Evolutionary conservation across 2,329 filamentous ascomycete genomes (phyloP).

Genomic region (Hymenoscyphus albidus): DNA sequence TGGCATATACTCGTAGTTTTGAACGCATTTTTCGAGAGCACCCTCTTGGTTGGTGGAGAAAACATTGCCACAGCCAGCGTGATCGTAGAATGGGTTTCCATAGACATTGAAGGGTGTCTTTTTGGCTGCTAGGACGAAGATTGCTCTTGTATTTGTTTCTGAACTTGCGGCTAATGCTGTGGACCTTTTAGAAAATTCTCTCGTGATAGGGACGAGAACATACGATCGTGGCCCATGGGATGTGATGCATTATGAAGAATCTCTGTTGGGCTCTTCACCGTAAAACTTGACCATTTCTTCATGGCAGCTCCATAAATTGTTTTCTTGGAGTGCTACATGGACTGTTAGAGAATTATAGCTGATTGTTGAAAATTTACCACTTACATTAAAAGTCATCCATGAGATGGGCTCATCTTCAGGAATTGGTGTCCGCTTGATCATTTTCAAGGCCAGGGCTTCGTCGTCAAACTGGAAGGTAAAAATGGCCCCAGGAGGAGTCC

Average conservation of each 20-base stretch:
- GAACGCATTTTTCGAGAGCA: slow-evolving; percentile 59
- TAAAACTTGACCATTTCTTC: slow-evolving; percentile 89
- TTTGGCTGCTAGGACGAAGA: slow-evolving; percentile 78
- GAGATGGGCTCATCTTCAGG: slow-evolving; percentile 83
- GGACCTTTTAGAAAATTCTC: slow-evolving; percentile 12
- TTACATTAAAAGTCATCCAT: slow-evolving; percentile 87
- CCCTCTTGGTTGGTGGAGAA: slow-evolving; percentile 59
- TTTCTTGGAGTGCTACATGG: slow-evolving; percentile 68
- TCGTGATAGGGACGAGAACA: slow-evolving; percentile 31
- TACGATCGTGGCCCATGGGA: slow-evolving; percentile 72
- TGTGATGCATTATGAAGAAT: slow-evolving; percentile 74
- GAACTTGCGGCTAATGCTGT: slow-evolving; percentile 60
- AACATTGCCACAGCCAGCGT: slow-evolving; percentile 78
- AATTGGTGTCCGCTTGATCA: slow-evolving; percentile 78
- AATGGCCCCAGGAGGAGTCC: slow-evolving; percentile 85
- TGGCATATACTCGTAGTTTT: slow-evolving; percentile 69
- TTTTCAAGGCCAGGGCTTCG: slow-evolving; percentile 66
- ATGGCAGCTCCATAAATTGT: slow-evolving; percentile 86
- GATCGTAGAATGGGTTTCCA: slow-evolving; percentile 85
- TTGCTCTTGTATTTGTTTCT: slow-evolving; percentile 79
- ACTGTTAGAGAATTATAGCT: not conserved
- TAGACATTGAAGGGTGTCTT: slow-evolving; percentile 79
- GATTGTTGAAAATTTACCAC: slow-evolving; percentile 31
- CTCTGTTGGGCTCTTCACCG: slow-evolving; percentile 69
- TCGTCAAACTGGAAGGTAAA: slow-evolving; percentile 88